Base-by-base conservation (phyloP, 2,329 filamentous ascomycete genomes). In the Chrysoporthe puriensis region DNA sequence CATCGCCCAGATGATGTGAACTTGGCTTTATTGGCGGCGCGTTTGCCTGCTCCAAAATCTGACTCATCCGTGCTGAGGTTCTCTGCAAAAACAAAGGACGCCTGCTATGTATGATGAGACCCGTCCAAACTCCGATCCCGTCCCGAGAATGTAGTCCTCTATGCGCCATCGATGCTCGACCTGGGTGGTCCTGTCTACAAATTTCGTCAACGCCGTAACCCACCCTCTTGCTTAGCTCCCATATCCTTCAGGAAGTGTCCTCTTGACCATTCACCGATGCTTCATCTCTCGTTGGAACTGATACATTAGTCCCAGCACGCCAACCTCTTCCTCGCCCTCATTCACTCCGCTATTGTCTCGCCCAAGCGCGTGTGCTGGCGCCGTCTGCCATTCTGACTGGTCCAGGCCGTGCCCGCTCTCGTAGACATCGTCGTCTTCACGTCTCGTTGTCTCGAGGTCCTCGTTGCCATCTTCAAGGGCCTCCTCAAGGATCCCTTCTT, bases 321-420 rank as follows among this genome's bases (percentile, higher is more conserved):
- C 86, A 1, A 83, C 81, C 16, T 86, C 85, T 3, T 81, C 77
- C 52, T 84, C 83, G 13, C 81, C 81, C 0, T 78, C 78, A 21
- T 79, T 79, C 6, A 77, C 78, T 8, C 77, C 79, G 72, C 85
- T 88, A 70, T 82, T 84, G 70, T 87, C 85, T 40, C 84, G 80
- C 56, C 83, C 86, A 21, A 86, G 71, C 0, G 79, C 82, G 67
- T 81, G 82, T 0, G 80, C 80, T 1, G 85, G 86, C 3, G 85
- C 85, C 18, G 84, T 86, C 74, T 88, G 85, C 86, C 86, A 88
- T 9, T 82, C 83, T 3, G 86, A 88, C 79, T 85, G 87, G 66
- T 81, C 90, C 73, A 86, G 82, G 0, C 77, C 81, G 0, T 80
- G 83, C 1, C 80, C 81, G 32, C 80, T 82, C 56, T 84, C 83